These are phyloP conservation scores for Phytophthora sojae DNA, from an alignment of 352 stramenopile species.

Conservation along the genomic window DNA sequence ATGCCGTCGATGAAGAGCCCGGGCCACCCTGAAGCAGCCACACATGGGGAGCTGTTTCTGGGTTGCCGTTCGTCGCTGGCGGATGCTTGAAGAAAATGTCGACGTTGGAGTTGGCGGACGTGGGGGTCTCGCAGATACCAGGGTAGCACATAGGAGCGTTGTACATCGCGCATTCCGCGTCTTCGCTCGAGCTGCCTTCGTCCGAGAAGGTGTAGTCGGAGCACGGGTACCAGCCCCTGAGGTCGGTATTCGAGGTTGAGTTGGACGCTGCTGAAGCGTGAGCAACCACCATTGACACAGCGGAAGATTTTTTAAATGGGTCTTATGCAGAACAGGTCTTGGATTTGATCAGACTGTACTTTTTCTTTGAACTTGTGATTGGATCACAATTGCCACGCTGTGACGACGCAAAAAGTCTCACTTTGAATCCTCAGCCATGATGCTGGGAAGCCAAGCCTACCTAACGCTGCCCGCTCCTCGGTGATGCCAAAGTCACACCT, in stretches of 20 bases:
- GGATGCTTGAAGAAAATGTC: constrained; percentile 22
- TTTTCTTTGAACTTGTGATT: too few species aligned
- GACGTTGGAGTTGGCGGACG: constrained; percentile 14
- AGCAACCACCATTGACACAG: not conserved
- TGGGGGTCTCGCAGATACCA: constrained; percentile 33
- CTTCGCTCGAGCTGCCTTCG: constrained; percentile 7
- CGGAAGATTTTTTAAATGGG: too few species aligned
- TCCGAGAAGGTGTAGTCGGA: constrained; percentile 22
- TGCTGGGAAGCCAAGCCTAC: too few species aligned
- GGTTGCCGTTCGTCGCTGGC: constrained; percentile 7
- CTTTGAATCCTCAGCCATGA: too few species aligned
- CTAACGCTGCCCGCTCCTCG: too few species aligned
- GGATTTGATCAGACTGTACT: too few species aligned
- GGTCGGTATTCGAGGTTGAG: not conserved
- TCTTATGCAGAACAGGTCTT: too few species aligned
- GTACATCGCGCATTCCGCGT: constrained; percentile 45
- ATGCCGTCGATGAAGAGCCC: constrained; percentile 38
- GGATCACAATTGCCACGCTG: too few species aligned
- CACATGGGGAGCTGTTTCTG: constrained; percentile 28
- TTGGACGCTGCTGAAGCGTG: constrained; percentile 1
- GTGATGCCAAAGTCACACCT: too few species aligned
- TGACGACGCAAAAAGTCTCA: too few species aligned
- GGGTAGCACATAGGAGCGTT: constrained; percentile 46
- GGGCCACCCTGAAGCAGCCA: constrained; percentile 55
- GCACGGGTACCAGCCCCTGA: constrained; percentile 44